Conservation (phyloP, 2,329 filamentous ascomycete genomes). For the Curvularia verruculosa region DNA sequence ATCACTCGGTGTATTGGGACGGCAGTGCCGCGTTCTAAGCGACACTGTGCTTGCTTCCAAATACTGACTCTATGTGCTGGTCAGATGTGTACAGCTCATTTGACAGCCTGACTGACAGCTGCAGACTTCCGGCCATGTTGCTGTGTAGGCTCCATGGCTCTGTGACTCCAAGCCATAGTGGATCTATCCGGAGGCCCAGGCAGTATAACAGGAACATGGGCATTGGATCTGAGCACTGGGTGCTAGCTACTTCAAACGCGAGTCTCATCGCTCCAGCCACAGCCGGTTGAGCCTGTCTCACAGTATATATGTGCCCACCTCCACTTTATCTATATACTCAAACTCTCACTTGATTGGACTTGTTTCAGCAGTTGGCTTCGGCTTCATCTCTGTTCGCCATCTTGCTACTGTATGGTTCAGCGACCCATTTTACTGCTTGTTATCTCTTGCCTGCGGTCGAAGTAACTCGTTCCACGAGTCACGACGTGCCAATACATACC, state of each 20-base stretch:
- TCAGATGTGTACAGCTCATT: constrained; percentile 5
- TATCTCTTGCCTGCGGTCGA: constrained; percentile 18
- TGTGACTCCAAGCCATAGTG: constrained; percentile 13
- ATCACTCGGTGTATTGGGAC: constrained; percentile 18
- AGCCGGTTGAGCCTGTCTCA: constrained; percentile 17
- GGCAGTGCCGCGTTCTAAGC: constrained; percentile 19
- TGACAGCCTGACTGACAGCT: constrained; percentile 1
- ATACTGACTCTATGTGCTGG: constrained; percentile 5
- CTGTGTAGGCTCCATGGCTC: constrained; percentile 24
- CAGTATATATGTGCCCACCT: constrained; percentile 21
- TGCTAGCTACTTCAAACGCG: constrained; percentile 21
- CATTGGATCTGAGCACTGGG: constrained; percentile 1
- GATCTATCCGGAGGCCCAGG: constrained; percentile 25
- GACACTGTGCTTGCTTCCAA: constrained; percentile 20
- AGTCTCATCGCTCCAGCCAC: constrained; percentile 12
- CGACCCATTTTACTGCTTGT: constrained; percentile 18
- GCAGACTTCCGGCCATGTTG: constrained; percentile 14
- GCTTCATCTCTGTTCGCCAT: constrained; percentile 24
- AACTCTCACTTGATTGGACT: constrained; percentile 11
- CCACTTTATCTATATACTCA: constrained; percentile 4
- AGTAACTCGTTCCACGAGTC: constrained; percentile 28
- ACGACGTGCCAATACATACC: constrained; percentile 19
- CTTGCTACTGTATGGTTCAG: constrained; percentile 17
- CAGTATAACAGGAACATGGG: constrained; percentile 21
- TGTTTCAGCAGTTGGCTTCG: constrained; percentile 24